Base-by-base conservation (phyloP, 2,329 filamentous ascomycete species). In the Pestalotiopsis sp. region DNA sequence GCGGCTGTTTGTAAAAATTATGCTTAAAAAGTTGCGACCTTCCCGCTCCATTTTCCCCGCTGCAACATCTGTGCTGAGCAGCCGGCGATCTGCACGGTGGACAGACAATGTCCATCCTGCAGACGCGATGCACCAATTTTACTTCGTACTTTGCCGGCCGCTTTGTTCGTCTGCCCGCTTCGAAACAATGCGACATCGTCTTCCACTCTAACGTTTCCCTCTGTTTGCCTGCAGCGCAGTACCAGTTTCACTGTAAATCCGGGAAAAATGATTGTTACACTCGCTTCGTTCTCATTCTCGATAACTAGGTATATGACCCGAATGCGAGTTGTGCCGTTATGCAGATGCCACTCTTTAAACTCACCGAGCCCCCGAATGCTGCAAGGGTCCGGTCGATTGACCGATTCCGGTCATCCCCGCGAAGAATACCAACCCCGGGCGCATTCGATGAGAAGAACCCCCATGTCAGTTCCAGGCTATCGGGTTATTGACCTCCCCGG, bases 21-120 rank as follows among this genome's bases (percentile, higher is more conserved):
- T 62, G 59, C 59, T 62, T 62, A 36, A 62, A 36, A 20, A 39
- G 14, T 52, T 52, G 45, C 59, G 20, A 23, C 59, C 31, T 62
- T 62, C 14, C 25, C 31, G 27, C 36, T 62, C 17, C 59, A 17
- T n/a, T 62, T 62, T 38, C 57, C 25, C 31, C 59, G 31, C 25
- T 39, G 59, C 36, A 39, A 62, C 59, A 20, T 62, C 31, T 41
- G 31, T 39, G 59, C n/a, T 62, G 59, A 13, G 36, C 59, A 23
- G 59, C 31, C 6, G 31, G 31, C 36, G 4, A 36, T 62, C 13
- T 20, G 20, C 17, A 39, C 25, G 17, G 31, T 36, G 31, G 11
- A 23, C 58, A 12, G 31, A 4, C n/a, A 39, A 13, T 39, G 14
- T 36, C 20, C 11, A n/a, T 52, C 45, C 14, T n/a, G 59, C 5